These are phyloP conservation scores for Favolaschia claudopus DNA, from an alignment of 768 basidiomycete species.

Conservation along the genomic window DNA sequence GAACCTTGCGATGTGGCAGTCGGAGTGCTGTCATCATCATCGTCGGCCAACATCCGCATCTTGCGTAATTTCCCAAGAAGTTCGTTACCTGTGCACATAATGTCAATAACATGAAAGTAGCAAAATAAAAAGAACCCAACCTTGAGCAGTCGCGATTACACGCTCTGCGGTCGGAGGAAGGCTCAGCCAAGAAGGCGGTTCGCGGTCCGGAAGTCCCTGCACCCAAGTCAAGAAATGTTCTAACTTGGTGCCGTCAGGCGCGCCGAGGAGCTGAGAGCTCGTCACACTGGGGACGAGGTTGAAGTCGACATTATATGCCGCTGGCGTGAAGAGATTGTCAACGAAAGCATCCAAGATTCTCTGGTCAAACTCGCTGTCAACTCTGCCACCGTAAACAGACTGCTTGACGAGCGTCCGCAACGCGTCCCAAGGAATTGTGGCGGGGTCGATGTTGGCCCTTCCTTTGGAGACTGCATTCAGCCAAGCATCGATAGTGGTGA, in stretches of 20 bases:
- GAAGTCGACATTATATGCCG: conserved; percentile 94
- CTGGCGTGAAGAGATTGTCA: conserved; percentile 84
- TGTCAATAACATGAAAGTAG: not conserved
- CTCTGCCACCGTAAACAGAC: conserved; percentile 92
- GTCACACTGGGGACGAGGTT: conserved; percentile 76
- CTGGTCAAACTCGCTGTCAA: conserved; percentile 97
- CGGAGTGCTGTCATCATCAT: conserved; percentile 73
- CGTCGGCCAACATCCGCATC: conserved; percentile 89
- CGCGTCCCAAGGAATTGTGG: conserved; percentile 93
- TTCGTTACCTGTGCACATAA: conserved; percentile 65
- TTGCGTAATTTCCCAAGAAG: conserved; percentile 88
- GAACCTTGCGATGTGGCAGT: conserved; percentile 68
- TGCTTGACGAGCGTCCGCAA: conserved; percentile 94
- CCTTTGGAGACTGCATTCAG: conserved; percentile 82
- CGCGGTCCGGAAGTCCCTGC: conserved; percentile 85
- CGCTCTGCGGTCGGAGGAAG: conserved; percentile 92
- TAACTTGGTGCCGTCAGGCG: conserved; percentile 93
- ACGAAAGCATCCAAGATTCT: conserved; percentile 92
- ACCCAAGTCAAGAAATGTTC: conserved; percentile 94
- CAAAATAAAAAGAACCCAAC: conserved; percentile 50
- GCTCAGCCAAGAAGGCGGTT: conserved; percentile 94
- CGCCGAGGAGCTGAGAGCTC: conserved; percentile 63
- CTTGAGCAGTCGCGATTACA: conserved; percentile 91
- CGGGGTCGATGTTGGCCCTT: conserved; percentile 90
- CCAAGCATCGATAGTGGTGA: conserved; percentile 93